A percentile compares a stretch with the other conserved stretches of the same genome.
Conservation (phyloP, 192 early-diverging fungal species). For the Diversispora epigaea region DNA sequence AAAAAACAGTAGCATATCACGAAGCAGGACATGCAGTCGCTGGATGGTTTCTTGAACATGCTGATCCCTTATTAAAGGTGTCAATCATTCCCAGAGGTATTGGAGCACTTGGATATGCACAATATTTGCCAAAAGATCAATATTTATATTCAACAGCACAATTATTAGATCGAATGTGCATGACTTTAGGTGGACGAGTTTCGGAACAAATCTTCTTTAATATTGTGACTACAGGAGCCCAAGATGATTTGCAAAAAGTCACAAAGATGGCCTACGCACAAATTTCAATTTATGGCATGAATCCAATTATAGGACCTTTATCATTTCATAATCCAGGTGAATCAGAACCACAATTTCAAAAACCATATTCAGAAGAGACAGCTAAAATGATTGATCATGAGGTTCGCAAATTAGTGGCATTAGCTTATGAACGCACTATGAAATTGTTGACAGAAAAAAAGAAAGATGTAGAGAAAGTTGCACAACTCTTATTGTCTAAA, state of each 20-base stretch:
- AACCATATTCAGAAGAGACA: constrained; percentile 96
- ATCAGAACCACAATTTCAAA: constrained; percentile 77
- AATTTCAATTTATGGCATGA: constrained; percentile 96
- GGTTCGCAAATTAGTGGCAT: constrained; percentile 77
- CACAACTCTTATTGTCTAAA: constrained; percentile 88
- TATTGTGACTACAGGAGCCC: constrained; percentile 93
- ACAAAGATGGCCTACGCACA: constrained; percentile 97
- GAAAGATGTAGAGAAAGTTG: constrained; percentile 88
- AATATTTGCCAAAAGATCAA: constrained; percentile 98
- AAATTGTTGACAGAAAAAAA: constrained; percentile 83
- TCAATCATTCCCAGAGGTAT: constrained; percentile 97
- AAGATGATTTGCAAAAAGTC: constrained; percentile 97
- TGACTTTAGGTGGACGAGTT: constrained; percentile 83
- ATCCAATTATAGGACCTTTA: constrained; percentile 79
- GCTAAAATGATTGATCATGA: constrained; percentile 93
- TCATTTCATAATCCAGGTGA: constrained; percentile 73
- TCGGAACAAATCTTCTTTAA: constrained; percentile 93
- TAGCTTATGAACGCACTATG: constrained; percentile 82
- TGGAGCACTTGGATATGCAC: constrained; percentile 96
- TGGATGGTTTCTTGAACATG: constrained; percentile 96
- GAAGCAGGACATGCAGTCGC: constrained; percentile 99
- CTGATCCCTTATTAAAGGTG: constrained; percentile 95
- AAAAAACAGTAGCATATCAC: constrained; percentile 99
- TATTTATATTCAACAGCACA: constrained; percentile 91
- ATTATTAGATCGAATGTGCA: constrained; percentile 89